Conservation (phyloP, 2,329 filamentous ascomycete species). For the Fusarium odoratissimum region DNA sequence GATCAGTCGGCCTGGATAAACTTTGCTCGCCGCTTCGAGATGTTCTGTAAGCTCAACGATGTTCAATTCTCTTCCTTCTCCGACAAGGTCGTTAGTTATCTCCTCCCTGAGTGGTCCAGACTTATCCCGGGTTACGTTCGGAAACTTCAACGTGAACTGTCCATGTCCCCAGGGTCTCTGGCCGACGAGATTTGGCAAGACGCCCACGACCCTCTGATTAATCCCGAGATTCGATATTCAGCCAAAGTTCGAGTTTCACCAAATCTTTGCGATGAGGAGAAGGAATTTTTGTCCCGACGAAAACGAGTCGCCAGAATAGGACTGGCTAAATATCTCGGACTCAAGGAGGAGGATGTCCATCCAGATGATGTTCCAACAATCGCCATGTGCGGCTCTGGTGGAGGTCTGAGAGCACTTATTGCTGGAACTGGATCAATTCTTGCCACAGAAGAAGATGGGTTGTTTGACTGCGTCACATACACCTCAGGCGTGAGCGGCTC, state of each 20-base stretch:
- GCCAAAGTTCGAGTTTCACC: conserved; percentile 85
- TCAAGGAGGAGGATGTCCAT: conserved; percentile 84
- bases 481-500: conserved; percentile 95
- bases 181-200: conserved; percentile 95
- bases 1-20: conserved; percentile 59
- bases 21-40: conserved; percentile 61
- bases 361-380: conserved; percentile 94
- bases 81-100: conserved; percentile 73
- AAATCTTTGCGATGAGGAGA: conserved; percentile 85
- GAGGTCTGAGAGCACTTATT: conserved; percentile 88
- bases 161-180: conserved; percentile 86
- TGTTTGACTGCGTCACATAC: conserved; percentile 95
- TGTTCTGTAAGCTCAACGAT: conserved; percentile 65
- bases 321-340: conserved; percentile 82
- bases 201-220: conserved; percentile 82
- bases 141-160: conserved; percentile 89
- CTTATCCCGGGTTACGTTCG: conserved; percentile 78
- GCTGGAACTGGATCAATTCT: conserved; percentile 90
- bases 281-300: conserved; percentile 76
- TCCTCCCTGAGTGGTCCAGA: conserved; percentile 86
- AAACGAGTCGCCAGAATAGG: conserved; percentile 76
- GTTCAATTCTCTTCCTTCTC: conserved; percentile 66
- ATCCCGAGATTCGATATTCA: conserved; percentile 88
- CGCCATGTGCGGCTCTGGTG: conserved; percentile 93
- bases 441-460: conserved; percentile 83